Base-by-base conservation (phyloP, 805 yeast genomes). In the Candida coquimbonensis region DNA sequence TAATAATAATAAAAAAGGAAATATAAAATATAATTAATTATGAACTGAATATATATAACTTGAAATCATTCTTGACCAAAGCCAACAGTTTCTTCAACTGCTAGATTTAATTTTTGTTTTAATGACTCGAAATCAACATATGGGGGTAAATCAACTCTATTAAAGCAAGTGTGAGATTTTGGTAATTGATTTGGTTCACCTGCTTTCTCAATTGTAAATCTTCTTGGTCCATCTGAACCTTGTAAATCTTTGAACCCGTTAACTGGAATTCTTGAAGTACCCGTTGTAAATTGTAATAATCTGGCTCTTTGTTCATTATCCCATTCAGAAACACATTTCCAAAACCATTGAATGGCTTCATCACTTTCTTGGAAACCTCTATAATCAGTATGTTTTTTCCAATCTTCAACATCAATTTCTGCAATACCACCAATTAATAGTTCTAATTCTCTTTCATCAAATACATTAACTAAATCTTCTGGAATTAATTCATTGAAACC, bases 381-480 rank as follows among this genome's bases (percentile, higher is more conserved):
- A 70, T 93, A 93, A 67, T 93, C 99, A 19, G 99, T 93, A 66
- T 93, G 97, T 64, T 88, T 90, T 70, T 89, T 93, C 99, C 99
- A 93, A 72, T 93, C 99, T 53, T 90, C 97, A 48, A 91, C 86
- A 66, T 93, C 99, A 59, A 93, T 91, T 60, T 93, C 99, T 2
- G 97, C 93, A 61, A 93, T 81, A 66, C 99, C 99, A 65, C 99
- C 99, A 67, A 93, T 93, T 62, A 93, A 77, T 63, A 93, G 73
- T 73, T 93, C 99, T 53, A 93, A 72, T 69, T 93, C 99, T 66
- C 97, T 83, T 71, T 93, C 99, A 68, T 93, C 99, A 64, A 93
- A 93, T 38, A 93, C 99, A 55, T 87, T 88, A 46, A 93, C 95
- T 50, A 93, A 72, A 64, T 93, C 99, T 68, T 90, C 96, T 29